phyloP scores from a whole-genome alignment of 2,329 filamentous ascomycete species.

The Colletotrichum siamense region DNA sequence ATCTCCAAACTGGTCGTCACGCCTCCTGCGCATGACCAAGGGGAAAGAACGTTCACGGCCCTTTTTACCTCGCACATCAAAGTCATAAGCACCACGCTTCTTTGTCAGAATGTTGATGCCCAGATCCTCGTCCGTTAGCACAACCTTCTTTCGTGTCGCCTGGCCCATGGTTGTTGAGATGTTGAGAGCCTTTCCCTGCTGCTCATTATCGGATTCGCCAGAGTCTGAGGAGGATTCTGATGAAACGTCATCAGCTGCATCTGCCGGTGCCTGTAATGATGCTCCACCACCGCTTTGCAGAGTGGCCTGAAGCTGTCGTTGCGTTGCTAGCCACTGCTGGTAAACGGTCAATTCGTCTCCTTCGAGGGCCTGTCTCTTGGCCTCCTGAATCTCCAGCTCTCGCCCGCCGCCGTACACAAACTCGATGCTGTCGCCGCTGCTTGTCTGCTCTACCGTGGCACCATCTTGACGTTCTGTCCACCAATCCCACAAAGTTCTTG shows the following conservation, averaged over 20 bases:
- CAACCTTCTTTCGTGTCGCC: constrained; percentile 83
- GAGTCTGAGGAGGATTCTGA: constrained; percentile 86
- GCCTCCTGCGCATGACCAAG: constrained; percentile 77
- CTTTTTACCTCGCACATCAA: constrained; percentile 88
- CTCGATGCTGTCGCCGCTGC: constrained; percentile 64
- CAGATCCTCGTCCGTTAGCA: constrained; percentile 86
- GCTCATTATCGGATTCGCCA: constrained; percentile 87
- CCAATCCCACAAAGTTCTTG: constrained; percentile 79
- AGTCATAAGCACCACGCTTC: constrained; percentile 91
- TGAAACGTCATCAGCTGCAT: constrained; percentile 82
- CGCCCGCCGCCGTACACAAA: constrained; percentile 70
- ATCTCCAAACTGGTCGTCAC: constrained; percentile 92
- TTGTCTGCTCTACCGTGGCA: constrained; percentile 61
- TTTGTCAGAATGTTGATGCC: constrained; percentile 91
- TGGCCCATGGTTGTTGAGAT: constrained; percentile 86
- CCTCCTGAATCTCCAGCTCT: constrained; percentile 65
- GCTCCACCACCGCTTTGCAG: constrained; percentile 73
- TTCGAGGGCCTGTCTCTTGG: constrained; percentile 70
- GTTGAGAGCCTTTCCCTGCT: constrained; percentile 91
- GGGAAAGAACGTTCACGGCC: constrained; percentile 94
- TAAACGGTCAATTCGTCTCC: constrained; percentile 81
- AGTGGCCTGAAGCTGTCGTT: constrained; percentile 85
- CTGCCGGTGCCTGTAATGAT: constrained; percentile 71
- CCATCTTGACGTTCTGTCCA: constrained; percentile 74
- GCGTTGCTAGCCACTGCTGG: constrained; percentile 90